Percentiles rank a stretch among this genome's conserved stretches.
Evolutionary conservation across 2,329 filamentous ascomycete genomes (phyloP).

Genomic region (Aspergillus arachidicola): DNA sequence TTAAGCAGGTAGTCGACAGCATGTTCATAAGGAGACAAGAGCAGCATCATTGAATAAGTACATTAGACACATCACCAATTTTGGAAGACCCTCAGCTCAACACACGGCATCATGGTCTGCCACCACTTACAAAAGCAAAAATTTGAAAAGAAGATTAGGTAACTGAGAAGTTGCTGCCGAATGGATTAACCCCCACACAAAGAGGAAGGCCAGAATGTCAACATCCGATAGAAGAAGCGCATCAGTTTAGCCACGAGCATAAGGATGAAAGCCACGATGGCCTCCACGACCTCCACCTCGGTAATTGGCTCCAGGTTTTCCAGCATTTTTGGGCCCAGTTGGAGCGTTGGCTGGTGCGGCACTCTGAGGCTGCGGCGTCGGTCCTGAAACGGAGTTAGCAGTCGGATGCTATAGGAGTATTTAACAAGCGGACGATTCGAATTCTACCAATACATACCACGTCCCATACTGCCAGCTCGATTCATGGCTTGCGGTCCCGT

Average conservation of each 20-base stretch:
- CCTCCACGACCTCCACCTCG: slow-evolving; percentile 82
- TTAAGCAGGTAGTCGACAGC: not conserved
- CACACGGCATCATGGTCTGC: not conserved
- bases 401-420: not conserved
- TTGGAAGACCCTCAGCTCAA: not conserved
- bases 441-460: slow-evolving; percentile 40
- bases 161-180: not conserved
- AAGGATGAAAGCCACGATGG: slow-evolving; percentile 77
- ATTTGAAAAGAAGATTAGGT: slow-evolving; percentile 3
- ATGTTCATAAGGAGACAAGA: not conserved
- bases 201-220: not conserved
- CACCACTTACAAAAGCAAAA: not conserved
- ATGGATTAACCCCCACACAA: not conserved
- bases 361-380: slow-evolving; percentile 49
- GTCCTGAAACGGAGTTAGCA: slow-evolving; percentile 38
- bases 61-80: slow-evolving; percentile 13
- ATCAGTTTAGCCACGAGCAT: slow-evolving; percentile 50
- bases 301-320: slow-evolving; percentile 88
- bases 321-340: slow-evolving; percentile 94
- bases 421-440: not conserved
- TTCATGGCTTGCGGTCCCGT: slow-evolving; percentile 54
- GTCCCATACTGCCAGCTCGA: slow-evolving; percentile 44
- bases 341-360: slow-evolving; percentile 78
- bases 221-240: not conserved
- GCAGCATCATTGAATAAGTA: slow-evolving; percentile 11